Conservation (phyloP, 169 alveolate species). For the Eimeria necatrix region DNA sequence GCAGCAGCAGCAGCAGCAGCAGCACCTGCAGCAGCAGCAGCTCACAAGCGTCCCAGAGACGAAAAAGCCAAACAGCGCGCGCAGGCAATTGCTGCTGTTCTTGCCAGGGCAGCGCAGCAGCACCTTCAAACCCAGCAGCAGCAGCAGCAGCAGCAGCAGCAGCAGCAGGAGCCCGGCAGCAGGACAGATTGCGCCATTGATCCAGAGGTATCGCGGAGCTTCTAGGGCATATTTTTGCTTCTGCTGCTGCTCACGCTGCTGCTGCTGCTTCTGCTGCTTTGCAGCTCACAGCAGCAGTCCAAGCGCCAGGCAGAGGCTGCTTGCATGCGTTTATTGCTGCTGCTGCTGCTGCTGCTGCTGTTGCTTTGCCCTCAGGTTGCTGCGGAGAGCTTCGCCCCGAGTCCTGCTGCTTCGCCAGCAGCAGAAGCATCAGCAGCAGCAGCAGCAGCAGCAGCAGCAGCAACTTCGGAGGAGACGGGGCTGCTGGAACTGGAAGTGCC, state of each 20-base stretch:
- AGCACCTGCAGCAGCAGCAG: constrained; percentile 4
- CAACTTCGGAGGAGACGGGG: background rate
- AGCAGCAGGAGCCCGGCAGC: background rate
- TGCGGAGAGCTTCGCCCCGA: background rate
- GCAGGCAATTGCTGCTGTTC: background rate
- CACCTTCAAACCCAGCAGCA: background rate
- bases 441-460: background rate
- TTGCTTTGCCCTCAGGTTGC: background rate
- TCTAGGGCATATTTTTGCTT: background rate
- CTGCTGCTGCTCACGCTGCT: background rate
- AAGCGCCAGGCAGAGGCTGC: background rate
- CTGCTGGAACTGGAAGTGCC: constrained; percentile 52
- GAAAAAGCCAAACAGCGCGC: background rate
- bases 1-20: no score
- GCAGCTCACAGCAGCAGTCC: background rate
- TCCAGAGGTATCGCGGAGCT: background rate
- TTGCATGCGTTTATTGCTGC: background rate
- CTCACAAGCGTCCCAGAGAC: background rate
- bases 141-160: constrained; percentile 46
- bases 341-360: background rate
- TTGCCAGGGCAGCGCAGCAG: constrained; percentile 15
- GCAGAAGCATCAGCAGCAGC: no score
- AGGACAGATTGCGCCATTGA: background rate
- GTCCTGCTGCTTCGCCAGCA: background rate
- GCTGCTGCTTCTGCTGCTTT: background rate